phyloP scores from a whole-genome alignment of 169 alveolate genomes.

The Eimeria sp. region DNA sequence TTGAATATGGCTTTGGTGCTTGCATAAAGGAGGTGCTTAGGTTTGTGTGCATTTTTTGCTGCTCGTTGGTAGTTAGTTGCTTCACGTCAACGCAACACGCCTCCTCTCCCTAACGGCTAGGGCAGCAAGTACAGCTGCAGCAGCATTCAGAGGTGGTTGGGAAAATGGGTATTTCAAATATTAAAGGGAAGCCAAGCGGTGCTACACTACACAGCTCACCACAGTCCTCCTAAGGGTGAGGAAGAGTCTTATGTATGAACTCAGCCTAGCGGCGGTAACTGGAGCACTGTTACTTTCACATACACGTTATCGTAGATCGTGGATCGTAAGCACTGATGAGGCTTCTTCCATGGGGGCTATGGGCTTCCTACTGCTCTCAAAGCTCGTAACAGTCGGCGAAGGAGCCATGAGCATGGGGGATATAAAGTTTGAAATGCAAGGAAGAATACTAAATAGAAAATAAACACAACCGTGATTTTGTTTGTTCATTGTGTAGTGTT shows the following conservation, averaged over 20 bases:
- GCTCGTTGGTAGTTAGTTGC: neutral
- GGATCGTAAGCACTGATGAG: neutral
- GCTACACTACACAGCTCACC: neutral
- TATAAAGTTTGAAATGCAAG: neutral
- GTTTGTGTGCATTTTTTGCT: neutral
- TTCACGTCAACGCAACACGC: neutral
- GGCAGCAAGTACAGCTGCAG: neutral
- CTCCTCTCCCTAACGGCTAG: neutral
- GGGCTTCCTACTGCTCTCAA: neutral
- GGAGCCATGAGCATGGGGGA: neutral
- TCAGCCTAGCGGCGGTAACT: neutral
- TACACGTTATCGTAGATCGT: neutral
- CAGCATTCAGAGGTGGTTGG: neutral
- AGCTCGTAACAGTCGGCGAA: neutral
- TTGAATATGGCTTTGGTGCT: neutral
- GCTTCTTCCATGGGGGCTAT: neutral
- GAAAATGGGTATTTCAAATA: neutral
- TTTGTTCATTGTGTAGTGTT: neutral
- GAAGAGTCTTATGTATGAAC: neutral
- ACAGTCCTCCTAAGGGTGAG: neutral
- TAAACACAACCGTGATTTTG: neutral
- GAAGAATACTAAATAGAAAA: neutral
- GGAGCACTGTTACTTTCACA: neutral
- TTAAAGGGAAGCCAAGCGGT: neutral
- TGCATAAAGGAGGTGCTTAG: neutral